Conservation (phyloP, 2,329 filamentous ascomycete genomes). For the Penicillium frequentans region DNA sequence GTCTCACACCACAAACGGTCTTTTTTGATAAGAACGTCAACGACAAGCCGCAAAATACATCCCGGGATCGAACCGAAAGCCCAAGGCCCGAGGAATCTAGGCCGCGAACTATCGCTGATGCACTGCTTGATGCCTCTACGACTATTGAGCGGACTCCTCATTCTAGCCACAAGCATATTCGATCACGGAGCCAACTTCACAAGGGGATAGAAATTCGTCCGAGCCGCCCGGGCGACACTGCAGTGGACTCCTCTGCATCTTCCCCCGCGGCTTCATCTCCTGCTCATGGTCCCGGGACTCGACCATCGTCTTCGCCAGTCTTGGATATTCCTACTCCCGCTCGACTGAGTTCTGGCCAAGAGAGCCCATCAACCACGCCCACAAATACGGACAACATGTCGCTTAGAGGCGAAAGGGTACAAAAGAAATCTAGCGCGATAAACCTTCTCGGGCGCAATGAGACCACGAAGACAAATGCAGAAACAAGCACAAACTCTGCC, state of each 20-base stretch:
- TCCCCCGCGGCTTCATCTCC: constrained; percentile 42
- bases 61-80: constrained; percentile 27
- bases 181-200: constrained; percentile 42
- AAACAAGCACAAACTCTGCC: constrained; percentile 63
- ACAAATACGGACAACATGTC: constrained; percentile 32
- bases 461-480: constrained; percentile 60
- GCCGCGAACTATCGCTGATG: constrained; percentile 82
- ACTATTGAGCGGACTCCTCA: constrained; percentile 69
- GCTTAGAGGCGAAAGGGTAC: constrained; percentile 31
- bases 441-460: constrained; percentile 61
- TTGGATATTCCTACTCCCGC: constrained; percentile 35
- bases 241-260: constrained; percentile 26
- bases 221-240: constrained; percentile 23
- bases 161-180: constrained; percentile 44
- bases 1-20: constrained; percentile 81
- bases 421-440: constrained; percentile 56
- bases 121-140: constrained; percentile 86
- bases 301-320: constrained; percentile 33
- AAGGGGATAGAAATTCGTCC: constrained; percentile 29
- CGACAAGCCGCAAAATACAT: constrained; percentile 41
- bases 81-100: constrained; percentile 39
- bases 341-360: constrained; percentile 27
- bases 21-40: constrained; percentile 80
- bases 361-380: constrained; percentile 29
- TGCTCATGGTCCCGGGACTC: constrained; percentile 29